These are phyloP conservation scores for Entomortierella lignicola DNA, from an alignment of 192 early-diverging fungal species.

Conservation along the genomic window DNA sequence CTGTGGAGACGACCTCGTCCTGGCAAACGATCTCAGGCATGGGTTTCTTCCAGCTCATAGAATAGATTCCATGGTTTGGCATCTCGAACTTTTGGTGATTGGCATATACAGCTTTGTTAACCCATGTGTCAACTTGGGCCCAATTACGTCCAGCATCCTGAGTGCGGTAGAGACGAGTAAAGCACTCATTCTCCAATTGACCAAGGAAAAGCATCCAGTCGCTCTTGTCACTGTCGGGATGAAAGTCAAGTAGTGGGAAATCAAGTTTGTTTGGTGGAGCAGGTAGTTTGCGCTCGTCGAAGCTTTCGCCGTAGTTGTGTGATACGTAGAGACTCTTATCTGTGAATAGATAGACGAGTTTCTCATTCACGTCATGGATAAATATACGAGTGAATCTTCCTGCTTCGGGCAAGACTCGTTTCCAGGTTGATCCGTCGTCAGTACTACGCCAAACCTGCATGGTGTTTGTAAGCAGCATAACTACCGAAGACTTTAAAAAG, in stretches of 20 bases:
- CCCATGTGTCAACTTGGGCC: slow-evolving; percentile 82
- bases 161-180: slow-evolving; percentile 79
- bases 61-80: slow-evolving; percentile 74
- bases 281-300: slow-evolving; percentile 63
- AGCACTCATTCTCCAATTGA: slow-evolving; percentile 67
- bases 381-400: slow-evolving; percentile 66
- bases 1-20: slow-evolving; percentile 59
- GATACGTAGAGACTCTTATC: slow-evolving; percentile 63
- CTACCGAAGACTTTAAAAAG: slow-evolving; percentile 69
- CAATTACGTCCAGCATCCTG: slow-evolving; percentile 79
- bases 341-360: slow-evolving; percentile 75
- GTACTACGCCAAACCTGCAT: slow-evolving; percentile 75
- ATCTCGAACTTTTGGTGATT: slow-evolving; percentile 64
- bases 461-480: slow-evolving; percentile 69
- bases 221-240: slow-evolving; percentile 73
- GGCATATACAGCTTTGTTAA: slow-evolving; percentile 88
- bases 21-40: slow-evolving; percentile 65
- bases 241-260: slow-evolving; percentile 86
- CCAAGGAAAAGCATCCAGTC: slow-evolving; percentile 92
- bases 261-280: slow-evolving; percentile 73
- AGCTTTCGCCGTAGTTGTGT: slow-evolving; percentile 68
- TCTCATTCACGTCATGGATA: slow-evolving; percentile 76
- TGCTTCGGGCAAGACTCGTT: slow-evolving; percentile 59
- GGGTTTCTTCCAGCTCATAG: slow-evolving; percentile 46
- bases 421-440: slow-evolving; percentile 86